phyloP scores from a whole-genome alignment of 1,284 basidiomycete genomes.

The Abortiporus biennis region DNA sequence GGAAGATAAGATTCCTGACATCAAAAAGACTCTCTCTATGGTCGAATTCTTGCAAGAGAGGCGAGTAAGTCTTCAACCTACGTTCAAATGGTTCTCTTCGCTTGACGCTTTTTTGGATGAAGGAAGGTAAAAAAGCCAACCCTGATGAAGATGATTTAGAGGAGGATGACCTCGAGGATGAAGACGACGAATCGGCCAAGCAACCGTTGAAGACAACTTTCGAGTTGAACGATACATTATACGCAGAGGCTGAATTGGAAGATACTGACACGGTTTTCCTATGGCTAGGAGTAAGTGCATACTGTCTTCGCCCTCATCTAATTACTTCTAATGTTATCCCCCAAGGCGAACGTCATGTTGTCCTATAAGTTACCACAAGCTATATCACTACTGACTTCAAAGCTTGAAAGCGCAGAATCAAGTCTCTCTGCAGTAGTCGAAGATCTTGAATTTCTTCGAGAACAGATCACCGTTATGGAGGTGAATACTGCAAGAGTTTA shows the following conservation, averaged over 20 bases:
- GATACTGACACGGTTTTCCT: slow-evolving; percentile 88
- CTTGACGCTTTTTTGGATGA: slow-evolving; percentile 2
- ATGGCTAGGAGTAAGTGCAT: slow-evolving; percentile 88
- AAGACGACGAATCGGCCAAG: slow-evolving; percentile 28
- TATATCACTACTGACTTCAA: slow-evolving; percentile 68
- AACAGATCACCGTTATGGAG: slow-evolving; percentile 97
- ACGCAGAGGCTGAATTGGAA: slow-evolving; percentile 84
- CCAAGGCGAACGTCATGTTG: slow-evolving; percentile 95
- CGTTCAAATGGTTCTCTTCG: not conserved
- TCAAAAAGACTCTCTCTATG: slow-evolving; percentile 89
- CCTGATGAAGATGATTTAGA: slow-evolving; percentile 41
- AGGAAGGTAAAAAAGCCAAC: slow-evolving; percentile 58
- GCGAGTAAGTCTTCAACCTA: slow-evolving; percentile 38
- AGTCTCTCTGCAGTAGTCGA: slow-evolving; percentile 71
- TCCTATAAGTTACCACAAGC: slow-evolving; percentile 88
- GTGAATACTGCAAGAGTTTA: slow-evolving; percentile 96
- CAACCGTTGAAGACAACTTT: slow-evolving; percentile 82
- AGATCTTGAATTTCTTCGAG: slow-evolving; percentile 90
- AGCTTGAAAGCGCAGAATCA: slow-evolving; percentile 73
- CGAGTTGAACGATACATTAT: slow-evolving; percentile 95
- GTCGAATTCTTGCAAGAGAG: slow-evolving; percentile 78
- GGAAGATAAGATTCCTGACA: slow-evolving; percentile 95
- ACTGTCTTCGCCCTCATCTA: slow-evolving; percentile 2
- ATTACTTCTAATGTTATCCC: not conserved
- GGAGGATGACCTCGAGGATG: slow-evolving; percentile 40